These are phyloP conservation scores for Calonectria crousiana DNA, from an alignment of 2,329 filamentous ascomycete species.

Conservation along the genomic window DNA sequence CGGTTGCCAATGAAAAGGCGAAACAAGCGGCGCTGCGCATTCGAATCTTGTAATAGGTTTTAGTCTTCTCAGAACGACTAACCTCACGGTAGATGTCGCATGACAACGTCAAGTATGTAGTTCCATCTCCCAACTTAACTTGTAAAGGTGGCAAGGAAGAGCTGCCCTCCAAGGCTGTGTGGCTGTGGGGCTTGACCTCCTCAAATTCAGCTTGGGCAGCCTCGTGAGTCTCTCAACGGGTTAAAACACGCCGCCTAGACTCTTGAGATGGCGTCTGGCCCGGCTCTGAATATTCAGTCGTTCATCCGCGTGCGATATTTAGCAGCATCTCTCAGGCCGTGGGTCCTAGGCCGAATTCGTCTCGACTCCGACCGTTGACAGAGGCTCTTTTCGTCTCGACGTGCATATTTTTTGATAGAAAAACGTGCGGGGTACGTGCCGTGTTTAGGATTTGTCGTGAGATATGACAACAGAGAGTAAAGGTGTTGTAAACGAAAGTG, in stretches of 20 bases:
- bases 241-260: background rate
- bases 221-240: conserved; percentile 20
- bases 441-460: background rate
- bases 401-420: background rate
- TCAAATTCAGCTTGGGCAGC: conserved; percentile 6
- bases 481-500: background rate
- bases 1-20: background rate
- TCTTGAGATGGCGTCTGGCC: conserved; percentile 1
- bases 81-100: conserved; percentile 16
- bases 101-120: conserved; percentile 12
- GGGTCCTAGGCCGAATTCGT: background rate
- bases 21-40: background rate
- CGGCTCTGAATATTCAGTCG: conserved; percentile 8
- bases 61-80: conserved; percentile 1
- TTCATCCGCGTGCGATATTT: background rate
- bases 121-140: conserved; percentile 13
- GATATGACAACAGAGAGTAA: background rate
- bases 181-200: conserved; percentile 9
- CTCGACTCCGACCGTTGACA: background rate
- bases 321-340: background rate
- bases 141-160: conserved; percentile 9
- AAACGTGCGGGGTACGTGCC: background rate
- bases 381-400: background rate
- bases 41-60: background rate
- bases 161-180: conserved; percentile 8